Evolutionary conservation across 2,329 filamentous ascomycete species (phyloP).

Genomic region (Annulohypoxylon truncatum): DNA sequence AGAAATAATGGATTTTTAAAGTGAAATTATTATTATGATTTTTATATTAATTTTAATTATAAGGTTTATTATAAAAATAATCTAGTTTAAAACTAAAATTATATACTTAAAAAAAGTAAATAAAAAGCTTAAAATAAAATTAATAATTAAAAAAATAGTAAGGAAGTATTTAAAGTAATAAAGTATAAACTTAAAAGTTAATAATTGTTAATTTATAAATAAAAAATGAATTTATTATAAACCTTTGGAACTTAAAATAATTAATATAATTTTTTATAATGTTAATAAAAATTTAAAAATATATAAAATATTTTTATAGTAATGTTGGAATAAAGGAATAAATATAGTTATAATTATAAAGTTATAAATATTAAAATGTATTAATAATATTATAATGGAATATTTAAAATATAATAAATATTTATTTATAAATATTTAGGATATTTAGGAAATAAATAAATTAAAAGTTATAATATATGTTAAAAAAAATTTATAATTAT

Average conservation of each 20-base stretch:
- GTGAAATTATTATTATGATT: neutral
- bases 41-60: conserved; percentile 4
- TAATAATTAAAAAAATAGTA: conserved; percentile 2
- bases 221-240: conserved; percentile 12
- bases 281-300: conserved; percentile 8
- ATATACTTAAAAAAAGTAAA: neutral
- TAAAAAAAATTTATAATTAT: neutral
- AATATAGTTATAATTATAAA: conserved; percentile 10
- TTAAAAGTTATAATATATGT: conserved; percentile 4
- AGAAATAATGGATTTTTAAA: neutral
- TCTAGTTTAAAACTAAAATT: neutral
- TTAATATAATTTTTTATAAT: conserved; percentile 13
- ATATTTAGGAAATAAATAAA: conserved; percentile 5
- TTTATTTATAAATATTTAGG: neutral
- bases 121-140: too few relatives aligned
- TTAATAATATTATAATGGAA: neutral
- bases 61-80: neutral
- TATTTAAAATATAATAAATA: conserved; percentile 7
- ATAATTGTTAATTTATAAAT: neutral
- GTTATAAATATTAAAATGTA: conserved; percentile 7
- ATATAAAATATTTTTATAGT: conserved; percentile 10
- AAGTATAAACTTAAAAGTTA: neutral
- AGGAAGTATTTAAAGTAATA: neutral
- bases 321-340: conserved; percentile 1
- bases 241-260: conserved; percentile 1